These are phyloP conservation scores for Vitellaria paradoxa DNA, from an alignment of 179 eudicot genomes.

Conservation along the genomic window DNA sequence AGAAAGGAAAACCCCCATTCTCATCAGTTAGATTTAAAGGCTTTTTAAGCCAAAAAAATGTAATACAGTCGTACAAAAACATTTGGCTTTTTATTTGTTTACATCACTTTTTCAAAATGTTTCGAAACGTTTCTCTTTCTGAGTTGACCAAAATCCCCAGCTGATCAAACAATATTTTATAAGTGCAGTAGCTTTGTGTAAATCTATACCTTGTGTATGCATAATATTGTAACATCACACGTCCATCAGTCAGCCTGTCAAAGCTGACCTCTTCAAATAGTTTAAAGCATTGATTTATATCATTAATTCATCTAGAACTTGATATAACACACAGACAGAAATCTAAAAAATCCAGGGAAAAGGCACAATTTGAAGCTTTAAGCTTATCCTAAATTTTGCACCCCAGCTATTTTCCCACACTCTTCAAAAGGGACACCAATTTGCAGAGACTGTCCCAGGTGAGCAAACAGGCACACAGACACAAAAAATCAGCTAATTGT, in stretches of 20 bases:
- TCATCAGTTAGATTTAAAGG: background rate
- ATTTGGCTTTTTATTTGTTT: no score
- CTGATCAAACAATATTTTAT: background rate
- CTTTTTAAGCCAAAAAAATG: background rate
- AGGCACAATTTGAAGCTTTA: no score
- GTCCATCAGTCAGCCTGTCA: background rate
- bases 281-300: background rate
- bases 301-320: background rate
- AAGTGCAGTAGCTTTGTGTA: background rate
- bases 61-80: background rate
- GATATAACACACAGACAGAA: background rate
- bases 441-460: no score
- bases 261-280: background rate
- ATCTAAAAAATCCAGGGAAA: background rate
- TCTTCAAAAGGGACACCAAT: no score
- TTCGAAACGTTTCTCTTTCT: no score
- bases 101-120: no score
- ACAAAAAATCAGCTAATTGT: background rate
- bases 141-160: no score
- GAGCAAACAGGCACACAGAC: background rate
- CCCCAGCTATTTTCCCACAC: background rate
- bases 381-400: background rate
- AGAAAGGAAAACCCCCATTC: no score
- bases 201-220: no score
- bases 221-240: background rate